Conservation (phyloP, 2,329 filamentous ascomycete genomes). For the Aspergillus chevalieri region DNA sequence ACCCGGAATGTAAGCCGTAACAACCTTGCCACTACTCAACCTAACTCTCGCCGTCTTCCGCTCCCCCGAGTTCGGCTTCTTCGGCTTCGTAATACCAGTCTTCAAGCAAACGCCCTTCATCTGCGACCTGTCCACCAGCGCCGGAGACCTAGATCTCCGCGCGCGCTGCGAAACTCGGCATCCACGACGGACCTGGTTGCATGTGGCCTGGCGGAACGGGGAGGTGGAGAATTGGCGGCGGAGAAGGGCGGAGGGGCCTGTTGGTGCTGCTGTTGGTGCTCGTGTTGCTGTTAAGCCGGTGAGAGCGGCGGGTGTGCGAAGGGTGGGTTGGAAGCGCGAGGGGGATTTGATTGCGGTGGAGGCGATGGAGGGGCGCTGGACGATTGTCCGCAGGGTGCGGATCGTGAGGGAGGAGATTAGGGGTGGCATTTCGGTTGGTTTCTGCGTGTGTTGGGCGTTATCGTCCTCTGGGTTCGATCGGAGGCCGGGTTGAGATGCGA, state of each 20-base stretch:
- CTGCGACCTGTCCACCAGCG: constrained; percentile 67
- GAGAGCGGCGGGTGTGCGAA: constrained; percentile 23
- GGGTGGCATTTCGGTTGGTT: constrained; percentile 24
- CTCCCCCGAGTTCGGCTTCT: constrained; percentile 98
- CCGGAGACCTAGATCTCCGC: constrained; percentile 82
- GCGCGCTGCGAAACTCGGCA: constrained; percentile 73
- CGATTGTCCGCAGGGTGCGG: constrained; percentile 28
- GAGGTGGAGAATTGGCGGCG: constrained; percentile 54
- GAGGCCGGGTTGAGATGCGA: not conserved
- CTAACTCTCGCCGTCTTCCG: constrained; percentile 90
- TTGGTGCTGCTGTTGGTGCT: constrained; percentile 18
- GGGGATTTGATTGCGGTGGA: constrained; percentile 16
- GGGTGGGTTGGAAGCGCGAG: constrained; percentile 22
- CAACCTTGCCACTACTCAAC: constrained; percentile 75
- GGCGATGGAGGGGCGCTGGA: constrained; percentile 20
- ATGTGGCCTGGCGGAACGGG: constrained; percentile 53
- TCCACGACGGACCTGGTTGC: constrained; percentile 69
- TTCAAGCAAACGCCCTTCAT: constrained; percentile 96
- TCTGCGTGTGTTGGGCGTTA: not conserved
- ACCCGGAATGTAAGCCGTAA: constrained; percentile 92
- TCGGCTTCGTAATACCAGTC: constrained; percentile 87
- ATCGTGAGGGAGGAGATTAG: constrained; percentile 29
- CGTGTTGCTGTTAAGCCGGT: constrained; percentile 6
- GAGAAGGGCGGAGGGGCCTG: constrained; percentile 7
- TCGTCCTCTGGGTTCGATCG: not conserved